A percentile compares a stretch with the other conserved stretches of the same genome.
phyloP scores from a whole-genome alignment of 495 filamentous ascomycete genomes.

The Barbatosphaeria neglecta region DNA sequence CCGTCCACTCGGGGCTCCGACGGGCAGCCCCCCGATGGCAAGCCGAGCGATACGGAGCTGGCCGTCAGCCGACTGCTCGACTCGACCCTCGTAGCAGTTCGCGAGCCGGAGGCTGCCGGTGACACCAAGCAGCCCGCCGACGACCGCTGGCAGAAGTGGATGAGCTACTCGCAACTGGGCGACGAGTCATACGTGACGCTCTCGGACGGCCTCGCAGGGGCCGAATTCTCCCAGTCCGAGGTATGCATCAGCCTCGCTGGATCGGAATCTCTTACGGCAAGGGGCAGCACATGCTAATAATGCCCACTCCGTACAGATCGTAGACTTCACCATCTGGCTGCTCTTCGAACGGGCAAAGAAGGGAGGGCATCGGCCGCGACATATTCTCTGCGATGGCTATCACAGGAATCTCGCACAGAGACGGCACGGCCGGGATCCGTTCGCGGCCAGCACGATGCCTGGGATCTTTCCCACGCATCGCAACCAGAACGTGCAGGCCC shows the following conservation, averaged over 20 bases:
- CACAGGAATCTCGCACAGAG: conserved; percentile 24
- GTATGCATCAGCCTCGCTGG: conserved; percentile 26
- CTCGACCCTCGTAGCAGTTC: conserved; percentile 51
- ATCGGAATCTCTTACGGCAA: no score
- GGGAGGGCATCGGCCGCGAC: conserved; percentile 43
- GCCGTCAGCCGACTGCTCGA: conserved; percentile 50
- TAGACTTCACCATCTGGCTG: conserved; percentile 71
- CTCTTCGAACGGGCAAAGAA: conserved; percentile 51
- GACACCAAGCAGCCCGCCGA: conserved; percentile 24
- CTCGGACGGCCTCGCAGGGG: conserved; percentile 28
- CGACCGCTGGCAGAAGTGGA: conserved; percentile 43
- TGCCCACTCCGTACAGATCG: conserved; percentile 40
- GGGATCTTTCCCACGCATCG: conserved; percentile 44
- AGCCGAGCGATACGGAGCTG: conserved; percentile 17
- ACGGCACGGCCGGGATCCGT: conserved; percentile 4
- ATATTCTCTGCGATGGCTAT: conserved; percentile 73
- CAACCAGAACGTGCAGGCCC: conserved; percentile 55
- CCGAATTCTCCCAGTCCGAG: conserved; percentile 45
- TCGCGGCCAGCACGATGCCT: conserved; percentile 18
- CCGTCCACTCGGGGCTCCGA: conserved; percentile 7
- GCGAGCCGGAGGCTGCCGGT: conserved; percentile 21
- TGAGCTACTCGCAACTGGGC: conserved; percentile 54
- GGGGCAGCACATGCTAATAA: conserved; percentile 5
- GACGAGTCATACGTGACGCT: conserved; percentile 40
- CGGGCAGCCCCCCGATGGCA: conserved; percentile 1